A percentile compares a stretch with the other conserved stretches of the same genome.
Conservation (phyloP, 306 rosid genomes). For the Echinosophora koreensis region DNA sequence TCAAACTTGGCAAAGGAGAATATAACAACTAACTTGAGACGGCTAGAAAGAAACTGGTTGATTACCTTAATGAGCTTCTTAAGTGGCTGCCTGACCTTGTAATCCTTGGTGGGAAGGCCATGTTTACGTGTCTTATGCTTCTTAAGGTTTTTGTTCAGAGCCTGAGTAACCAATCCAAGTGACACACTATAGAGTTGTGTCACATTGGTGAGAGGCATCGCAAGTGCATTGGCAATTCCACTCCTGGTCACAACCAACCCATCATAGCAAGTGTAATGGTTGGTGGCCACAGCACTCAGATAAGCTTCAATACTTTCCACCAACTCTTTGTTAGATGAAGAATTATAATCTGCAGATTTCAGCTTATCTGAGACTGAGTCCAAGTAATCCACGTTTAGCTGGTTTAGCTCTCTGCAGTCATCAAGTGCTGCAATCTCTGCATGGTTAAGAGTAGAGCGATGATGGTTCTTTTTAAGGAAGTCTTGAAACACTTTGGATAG, state of each 20-base stretch:
- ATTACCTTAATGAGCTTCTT: slow-evolving; percentile 70
- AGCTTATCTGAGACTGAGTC: slow-evolving; percentile 51
- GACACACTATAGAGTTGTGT: slow-evolving; percentile 71
- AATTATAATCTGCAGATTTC: neutral
- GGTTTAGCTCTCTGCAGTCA: slow-evolving; percentile 68
- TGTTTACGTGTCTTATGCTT: slow-evolving; percentile 44
- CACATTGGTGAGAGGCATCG: slow-evolving; percentile 54
- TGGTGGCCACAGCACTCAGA: slow-evolving; percentile 79
- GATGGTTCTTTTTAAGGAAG: slow-evolving; percentile 44
- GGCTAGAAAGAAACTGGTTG: too few species aligned
- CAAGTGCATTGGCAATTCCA: slow-evolving; percentile 47
- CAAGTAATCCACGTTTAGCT: slow-evolving; percentile 66
- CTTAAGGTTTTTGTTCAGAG: slow-evolving; percentile 54
- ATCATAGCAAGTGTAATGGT: slow-evolving; percentile 80
- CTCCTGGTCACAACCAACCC: slow-evolving; percentile 63
- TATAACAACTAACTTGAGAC: too few species aligned
- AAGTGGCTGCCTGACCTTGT: slow-evolving; percentile 61
- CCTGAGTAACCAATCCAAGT: slow-evolving; percentile 66
- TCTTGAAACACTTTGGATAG: slow-evolving; percentile 45
- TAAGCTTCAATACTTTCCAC: slow-evolving; percentile 60
- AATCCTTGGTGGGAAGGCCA: slow-evolving; percentile 42
- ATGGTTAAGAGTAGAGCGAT: slow-evolving; percentile 36
- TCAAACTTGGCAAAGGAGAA: too few species aligned
- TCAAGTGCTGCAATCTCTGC: slow-evolving; percentile 57
- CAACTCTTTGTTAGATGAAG: slow-evolving; percentile 28